Evolutionary conservation across 495 filamentous ascomycete species (phyloP).

Genomic region (Tuber umbilicatum): DNA sequence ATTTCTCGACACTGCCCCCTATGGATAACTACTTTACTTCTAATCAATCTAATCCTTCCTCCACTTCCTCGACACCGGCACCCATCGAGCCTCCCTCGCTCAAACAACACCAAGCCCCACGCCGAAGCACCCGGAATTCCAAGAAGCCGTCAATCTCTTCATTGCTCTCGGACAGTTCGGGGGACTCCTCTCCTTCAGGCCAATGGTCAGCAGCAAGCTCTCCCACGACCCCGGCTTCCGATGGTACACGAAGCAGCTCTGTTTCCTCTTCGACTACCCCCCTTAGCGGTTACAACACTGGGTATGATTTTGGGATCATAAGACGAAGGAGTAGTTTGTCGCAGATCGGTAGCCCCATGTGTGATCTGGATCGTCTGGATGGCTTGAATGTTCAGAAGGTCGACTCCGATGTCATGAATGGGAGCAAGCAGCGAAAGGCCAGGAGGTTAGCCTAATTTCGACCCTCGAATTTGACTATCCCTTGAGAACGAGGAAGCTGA

Average conservation of each 20-base stretch:
- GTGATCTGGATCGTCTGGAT: conserved; percentile 8
- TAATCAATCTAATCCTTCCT: conserved; percentile 32
- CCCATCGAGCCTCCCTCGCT: conserved; percentile 11
- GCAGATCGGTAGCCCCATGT: conserved; percentile 22
- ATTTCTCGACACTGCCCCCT: conserved; percentile 16
- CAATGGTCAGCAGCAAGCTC: conserved; percentile 38
- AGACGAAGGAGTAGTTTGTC: conserved; percentile 33
- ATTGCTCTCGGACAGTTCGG: conserved; percentile 39
- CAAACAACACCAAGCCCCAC: conserved; percentile 27
- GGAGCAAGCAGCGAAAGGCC: conserved; percentile 31
- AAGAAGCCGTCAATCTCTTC: conserved; percentile 41
- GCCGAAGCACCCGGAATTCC: conserved; percentile 26
- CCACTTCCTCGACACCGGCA: conserved; percentile 31
- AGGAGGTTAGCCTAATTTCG: conserved; percentile 41
- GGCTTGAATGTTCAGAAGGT: conserved; percentile 21
- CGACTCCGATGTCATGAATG: conserved; percentile 28
- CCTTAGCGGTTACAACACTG: background rate
- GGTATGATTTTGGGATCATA: conserved; percentile 28
- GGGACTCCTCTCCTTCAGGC: conserved; percentile 31
- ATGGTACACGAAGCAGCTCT: conserved; percentile 38
- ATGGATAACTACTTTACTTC: conserved; percentile 34
- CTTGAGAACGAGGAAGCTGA: conserved; percentile 34
- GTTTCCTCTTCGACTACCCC: conserved; percentile 22
- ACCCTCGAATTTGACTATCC: conserved; percentile 18
- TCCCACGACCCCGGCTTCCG: conserved; percentile 32